These are phyloP conservation scores for Macrolepiota albuminosa DNA, from an alignment of 768 basidiomycete species.

Conservation along the genomic window DNA sequence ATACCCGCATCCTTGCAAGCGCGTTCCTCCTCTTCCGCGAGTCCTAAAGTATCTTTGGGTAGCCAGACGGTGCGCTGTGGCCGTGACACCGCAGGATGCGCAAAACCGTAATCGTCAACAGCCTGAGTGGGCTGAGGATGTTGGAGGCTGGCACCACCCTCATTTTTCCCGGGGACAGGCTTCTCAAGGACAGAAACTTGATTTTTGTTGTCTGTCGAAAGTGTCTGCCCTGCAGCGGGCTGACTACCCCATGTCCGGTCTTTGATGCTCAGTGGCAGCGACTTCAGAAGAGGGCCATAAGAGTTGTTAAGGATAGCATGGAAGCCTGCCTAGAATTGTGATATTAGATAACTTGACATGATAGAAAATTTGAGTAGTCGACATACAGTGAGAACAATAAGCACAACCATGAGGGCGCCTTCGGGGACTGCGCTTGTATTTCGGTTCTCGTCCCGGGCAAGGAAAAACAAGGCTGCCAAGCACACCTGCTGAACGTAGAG, in stretches of 20 bases:
- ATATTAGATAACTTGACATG: too few relatives aligned
- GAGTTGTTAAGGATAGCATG: conserved; percentile 72
- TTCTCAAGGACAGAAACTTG: background rate
- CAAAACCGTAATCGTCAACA: conserved; percentile 63
- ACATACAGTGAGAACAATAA: conserved; percentile 80
- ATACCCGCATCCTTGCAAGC: conserved; percentile 52
- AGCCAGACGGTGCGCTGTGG: conserved; percentile 85
- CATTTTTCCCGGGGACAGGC: background rate
- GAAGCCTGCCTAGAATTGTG: conserved; percentile 51
- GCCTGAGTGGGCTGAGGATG: background rate
- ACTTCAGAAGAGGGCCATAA: conserved; percentile 70
- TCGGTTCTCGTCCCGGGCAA: conserved; percentile 52
- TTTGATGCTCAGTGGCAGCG: conserved; percentile 76
- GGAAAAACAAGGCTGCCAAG: conserved; percentile 55
- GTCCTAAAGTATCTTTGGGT: conserved; percentile 64
- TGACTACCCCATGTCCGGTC: conserved; percentile 50
- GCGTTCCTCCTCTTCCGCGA: conserved; percentile 58
- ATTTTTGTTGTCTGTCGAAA: background rate
- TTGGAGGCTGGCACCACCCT: conserved; percentile 7
- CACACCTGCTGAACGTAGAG: conserved; percentile 76
- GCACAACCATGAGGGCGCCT: conserved; percentile 78
- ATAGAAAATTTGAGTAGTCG: background rate
- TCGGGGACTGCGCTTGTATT: conserved; percentile 62
- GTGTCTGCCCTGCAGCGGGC: background rate
- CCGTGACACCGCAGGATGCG: conserved; percentile 76